phyloP scores from a whole-genome alignment of 2,329 filamentous ascomycete species.

The Fonsecaea pugnacius region DNA sequence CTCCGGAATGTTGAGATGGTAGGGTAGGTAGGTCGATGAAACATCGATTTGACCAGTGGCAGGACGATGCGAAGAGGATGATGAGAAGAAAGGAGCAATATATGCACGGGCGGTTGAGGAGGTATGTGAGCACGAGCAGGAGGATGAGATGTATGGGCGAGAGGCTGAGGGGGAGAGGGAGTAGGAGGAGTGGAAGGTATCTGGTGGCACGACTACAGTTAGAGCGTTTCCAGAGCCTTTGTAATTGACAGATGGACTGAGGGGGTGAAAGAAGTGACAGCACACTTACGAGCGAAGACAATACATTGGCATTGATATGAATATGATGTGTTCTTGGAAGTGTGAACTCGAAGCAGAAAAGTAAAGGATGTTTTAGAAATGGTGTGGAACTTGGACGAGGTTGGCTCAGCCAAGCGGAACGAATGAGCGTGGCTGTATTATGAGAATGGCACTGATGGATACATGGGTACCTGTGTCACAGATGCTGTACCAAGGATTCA shows the following conservation, averaged over 20 bases:
- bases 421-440: not conserved
- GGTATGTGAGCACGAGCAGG: conserved; percentile 91
- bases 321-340: not conserved
- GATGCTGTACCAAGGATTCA: not conserved
- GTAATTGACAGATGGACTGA: not conserved
- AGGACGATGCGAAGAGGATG: conserved; percentile 89
- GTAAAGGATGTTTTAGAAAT: not conserved
- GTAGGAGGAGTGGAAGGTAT: conserved; percentile 86
- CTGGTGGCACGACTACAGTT: conserved; percentile 49
- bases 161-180: conserved; percentile 77
- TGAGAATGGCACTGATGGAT: not conserved
- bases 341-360: not conserved
- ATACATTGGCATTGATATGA: conserved; percentile 57
- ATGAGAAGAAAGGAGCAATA: conserved; percentile 97
- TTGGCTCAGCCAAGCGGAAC: not conserved
- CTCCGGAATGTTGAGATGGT: conserved; percentile 48
- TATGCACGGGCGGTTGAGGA: conserved; percentile 93
- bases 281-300: conserved; percentile 65
- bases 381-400: not conserved
- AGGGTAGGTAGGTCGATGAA: conserved; percentile 78
- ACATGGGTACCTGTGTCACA: not conserved
- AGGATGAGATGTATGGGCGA: conserved; percentile 78
- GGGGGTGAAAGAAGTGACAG: not conserved
- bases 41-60: conserved; percentile 84
- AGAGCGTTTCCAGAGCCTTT: not conserved